Conservation (phyloP, 129 eudicot species). For the Ambrosia artemisiifolia region DNA sequence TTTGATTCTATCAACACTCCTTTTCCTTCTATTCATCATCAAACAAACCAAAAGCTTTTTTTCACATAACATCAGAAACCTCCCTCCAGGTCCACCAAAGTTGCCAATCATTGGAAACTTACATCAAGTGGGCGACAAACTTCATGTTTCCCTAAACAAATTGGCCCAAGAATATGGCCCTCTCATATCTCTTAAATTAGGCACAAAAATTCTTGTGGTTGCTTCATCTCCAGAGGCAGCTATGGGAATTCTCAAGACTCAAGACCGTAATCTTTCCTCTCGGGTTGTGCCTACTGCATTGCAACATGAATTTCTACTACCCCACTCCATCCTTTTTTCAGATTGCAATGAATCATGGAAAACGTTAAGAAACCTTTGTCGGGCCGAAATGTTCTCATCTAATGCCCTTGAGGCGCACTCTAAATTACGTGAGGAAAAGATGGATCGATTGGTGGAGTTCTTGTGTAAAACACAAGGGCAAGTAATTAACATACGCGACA, state of each 20-base stretch:
- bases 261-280: conserved; percentile 29
- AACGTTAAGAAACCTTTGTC: conserved; percentile 15
- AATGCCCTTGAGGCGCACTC: conserved; percentile 25
- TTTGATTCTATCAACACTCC: conserved; percentile 3
- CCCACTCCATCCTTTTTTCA: conserved; percentile 13
- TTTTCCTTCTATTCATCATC: conserved; percentile 16
- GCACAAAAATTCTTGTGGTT: conserved; percentile 27
- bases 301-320: background rate
- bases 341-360: conserved; percentile 31
- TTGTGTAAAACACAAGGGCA: conserved; percentile 16
- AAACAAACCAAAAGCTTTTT: conserved; percentile 2
- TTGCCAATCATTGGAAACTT: conserved; percentile 35
- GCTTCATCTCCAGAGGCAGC: conserved; percentile 41
- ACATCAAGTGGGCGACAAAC: conserved; percentile 21
- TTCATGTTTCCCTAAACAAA: conserved; percentile 23
- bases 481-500: conserved; percentile 6
- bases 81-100: conserved; percentile 38
- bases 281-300: conserved; percentile 19
- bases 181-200: conserved; percentile 27
- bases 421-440: conserved; percentile 20
- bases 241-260: conserved; percentile 34
- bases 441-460: conserved; percentile 15
- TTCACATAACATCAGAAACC: background rate
- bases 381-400: conserved; percentile 24
- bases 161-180: conserved; percentile 31